Conservation (phyloP, 495 filamentous ascomycete species). For the Xylaria bambusicola region DNA sequence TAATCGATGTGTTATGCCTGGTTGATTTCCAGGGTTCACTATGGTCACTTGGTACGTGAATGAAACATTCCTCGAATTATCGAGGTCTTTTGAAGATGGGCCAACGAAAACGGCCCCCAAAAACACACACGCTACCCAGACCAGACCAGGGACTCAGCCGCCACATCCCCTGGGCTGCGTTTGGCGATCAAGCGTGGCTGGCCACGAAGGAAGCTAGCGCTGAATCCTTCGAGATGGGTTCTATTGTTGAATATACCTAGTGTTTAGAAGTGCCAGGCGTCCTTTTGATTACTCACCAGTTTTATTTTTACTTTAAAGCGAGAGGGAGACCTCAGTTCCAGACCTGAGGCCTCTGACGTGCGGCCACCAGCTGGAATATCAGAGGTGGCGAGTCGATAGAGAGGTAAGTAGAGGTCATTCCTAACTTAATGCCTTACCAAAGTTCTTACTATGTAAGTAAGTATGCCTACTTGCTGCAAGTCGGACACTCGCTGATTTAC, state of each 20-base stretch:
- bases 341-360: not conserved
- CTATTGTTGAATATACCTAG: too few species aligned
- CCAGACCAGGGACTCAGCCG: constrained; percentile 9
- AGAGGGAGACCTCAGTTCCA: not conserved
- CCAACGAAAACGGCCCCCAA: not conserved
- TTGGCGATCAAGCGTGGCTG: not conserved
- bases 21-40: too few species aligned
- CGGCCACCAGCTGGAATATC: not conserved
- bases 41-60: too few species aligned
- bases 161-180: not conserved
- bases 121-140: not conserved
- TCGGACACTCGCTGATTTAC: too few species aligned
- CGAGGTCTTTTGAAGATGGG: not conserved
- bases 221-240: not conserved
- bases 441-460: too few species aligned
- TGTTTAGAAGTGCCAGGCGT: not conserved
- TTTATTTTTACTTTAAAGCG: constrained; percentile 3
- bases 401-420: too few species aligned
- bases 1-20: too few species aligned
- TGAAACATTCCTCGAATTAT: not conserved
- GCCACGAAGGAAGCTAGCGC: not conserved
- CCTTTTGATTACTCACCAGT: not conserved
- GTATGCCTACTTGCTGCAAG: too few species aligned
- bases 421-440: too few species aligned
- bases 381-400: too few species aligned